Percentiles rank a stretch among this genome's conserved stretches.
These are phyloP conservation scores for Stylonectria norvegica DNA, from an alignment of 2,329 filamentous ascomycete species.

Conservation along the genomic window DNA sequence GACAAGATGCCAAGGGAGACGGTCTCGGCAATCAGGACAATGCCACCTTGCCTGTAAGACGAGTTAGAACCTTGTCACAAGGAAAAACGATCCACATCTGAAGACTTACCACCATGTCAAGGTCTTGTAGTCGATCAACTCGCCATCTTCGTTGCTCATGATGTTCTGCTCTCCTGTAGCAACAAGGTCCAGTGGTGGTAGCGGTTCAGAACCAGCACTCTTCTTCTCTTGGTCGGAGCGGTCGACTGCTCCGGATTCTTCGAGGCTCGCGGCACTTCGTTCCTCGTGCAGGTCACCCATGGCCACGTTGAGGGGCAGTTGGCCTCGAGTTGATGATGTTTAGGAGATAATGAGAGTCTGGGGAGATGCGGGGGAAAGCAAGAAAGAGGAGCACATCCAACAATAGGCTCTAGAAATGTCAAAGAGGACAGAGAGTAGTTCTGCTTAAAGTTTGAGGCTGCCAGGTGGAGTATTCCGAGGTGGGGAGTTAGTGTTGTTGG, in stretches of 20 bases:
- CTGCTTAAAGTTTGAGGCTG: too few species aligned
- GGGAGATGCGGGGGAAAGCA: too few species aligned
- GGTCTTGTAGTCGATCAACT: constrained; percentile 36
- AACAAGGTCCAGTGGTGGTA: background rate
- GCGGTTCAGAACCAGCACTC: background rate
- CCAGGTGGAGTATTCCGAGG: too few species aligned
- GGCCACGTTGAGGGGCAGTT: too few species aligned
- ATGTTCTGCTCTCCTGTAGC: background rate
- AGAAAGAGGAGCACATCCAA: too few species aligned
- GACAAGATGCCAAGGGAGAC: constrained; percentile 59
- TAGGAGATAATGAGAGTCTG: too few species aligned
- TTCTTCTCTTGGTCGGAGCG: background rate
- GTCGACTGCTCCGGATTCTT: background rate
- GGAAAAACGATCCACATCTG: accelerated
- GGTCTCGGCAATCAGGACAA: constrained; percentile 43
- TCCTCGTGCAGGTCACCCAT: too few species aligned
- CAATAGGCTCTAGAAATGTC: too few species aligned
- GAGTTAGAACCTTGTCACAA: background rate
- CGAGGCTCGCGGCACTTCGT: background rate
- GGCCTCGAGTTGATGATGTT: too few species aligned
- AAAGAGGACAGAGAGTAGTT: too few species aligned
- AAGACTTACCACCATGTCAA: constrained; percentile 36
- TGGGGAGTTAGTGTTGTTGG: too few species aligned
- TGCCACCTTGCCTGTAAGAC: constrained; percentile 40
- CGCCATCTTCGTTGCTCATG: constrained; percentile 14